Percentiles rank a stretch among this genome's conserved stretches.
Conservation (phyloP, 2,329 filamentous ascomycete genomes). For the Sordariomycetes sp. region DNA sequence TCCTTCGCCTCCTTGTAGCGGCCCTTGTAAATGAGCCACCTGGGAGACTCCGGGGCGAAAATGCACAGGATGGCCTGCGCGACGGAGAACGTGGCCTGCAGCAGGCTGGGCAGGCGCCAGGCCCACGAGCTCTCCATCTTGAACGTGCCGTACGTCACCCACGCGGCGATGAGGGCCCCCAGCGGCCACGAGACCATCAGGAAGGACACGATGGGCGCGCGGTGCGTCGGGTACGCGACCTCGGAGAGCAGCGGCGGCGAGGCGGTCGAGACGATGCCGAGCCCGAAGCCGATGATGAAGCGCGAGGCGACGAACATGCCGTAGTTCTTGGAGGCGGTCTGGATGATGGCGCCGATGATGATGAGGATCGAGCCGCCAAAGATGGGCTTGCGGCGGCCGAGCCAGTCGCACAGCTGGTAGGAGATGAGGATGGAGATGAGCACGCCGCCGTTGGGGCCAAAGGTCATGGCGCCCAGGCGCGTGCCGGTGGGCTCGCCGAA, state of each 20-base stretch:
- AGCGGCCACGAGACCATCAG: neutral
- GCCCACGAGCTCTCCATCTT: constrained; percentile 13
- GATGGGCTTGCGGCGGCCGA: constrained; percentile 27
- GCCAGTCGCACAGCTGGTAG: constrained; percentile 15
- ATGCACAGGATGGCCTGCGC: constrained; percentile 13
- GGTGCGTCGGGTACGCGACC: constrained; percentile 21
- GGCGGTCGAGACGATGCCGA: constrained; percentile 17
- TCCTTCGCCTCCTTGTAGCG: constrained; percentile 2
- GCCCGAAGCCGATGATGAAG: constrained; percentile 20
- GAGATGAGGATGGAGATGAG: neutral
- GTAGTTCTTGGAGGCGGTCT: constrained; percentile 15
- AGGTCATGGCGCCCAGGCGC: constrained; percentile 22
- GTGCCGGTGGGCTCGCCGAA: constrained; percentile 25
- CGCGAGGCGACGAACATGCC: constrained; percentile 18
- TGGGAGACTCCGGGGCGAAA: constrained; percentile 15
- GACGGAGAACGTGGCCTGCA: constrained; percentile 13
- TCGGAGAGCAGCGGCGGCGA: constrained; percentile 21
- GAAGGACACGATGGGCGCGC: constrained; percentile 28
- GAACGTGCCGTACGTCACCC: constrained; percentile 17
- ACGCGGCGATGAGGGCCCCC: constrained; percentile 10
- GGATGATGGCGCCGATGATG: constrained; percentile 20
- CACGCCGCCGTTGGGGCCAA: neutral
- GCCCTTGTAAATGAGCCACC: constrained; percentile 7
- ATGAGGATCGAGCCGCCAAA: constrained; percentile 19
- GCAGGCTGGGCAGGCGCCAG: constrained; percentile 16